Evolutionary conservation across 768 basidiomycete species (phyloP), one percentile per base, ranked within the genome.

Genomic region (Zangia roseola): DNA sequence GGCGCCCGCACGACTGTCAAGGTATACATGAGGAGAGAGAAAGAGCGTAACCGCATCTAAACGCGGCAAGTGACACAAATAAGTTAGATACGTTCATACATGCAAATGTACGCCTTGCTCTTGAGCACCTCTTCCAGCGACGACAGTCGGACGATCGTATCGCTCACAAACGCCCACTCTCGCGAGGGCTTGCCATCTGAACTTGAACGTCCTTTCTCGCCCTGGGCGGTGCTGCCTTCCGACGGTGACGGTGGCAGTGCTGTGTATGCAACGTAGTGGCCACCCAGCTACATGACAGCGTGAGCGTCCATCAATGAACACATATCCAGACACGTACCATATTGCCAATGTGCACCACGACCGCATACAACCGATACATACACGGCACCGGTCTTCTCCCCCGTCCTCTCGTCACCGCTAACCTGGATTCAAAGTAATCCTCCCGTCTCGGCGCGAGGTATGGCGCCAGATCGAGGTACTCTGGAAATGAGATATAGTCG

Each of bases 161-260:
- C 94, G 58, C 91, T 94, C 68, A 95, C 85, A 64, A 88, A 94
- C 39, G 89, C 90, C 94, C 94, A 97, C 52, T 88, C 82, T 36
- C 92, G 47, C 21, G 52, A 26, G 4, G 43, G 25, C 21, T 53
- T 17, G 43, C 55, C 31, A 3, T 49, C 50, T 24, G 50, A 13
- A 13, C 38, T 49, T 24, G 50, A 13, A 13, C 38, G 33, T 0
- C 36, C 35, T 30, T 52, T 63, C 34, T 57, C 57, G 25, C 41
- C 37, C 31, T 52, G 6, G 54, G 19, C 2, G 20, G 50, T 3
- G 16, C 31, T 6, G 20, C 28, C 16, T 59, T 64, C 57, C 23
- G 52, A 31, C 5, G 63, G 53, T 48, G 69, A 31, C 35, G 69
- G 68, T 21, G 85, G 87, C 19, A 91, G 76, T 2, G 89, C 88